A percentile compares a stretch with the other conserved stretches of the same genome.
phyloP scores from a whole-genome alignment of 768 basidiomycete species.

The Auricularia cornea region DNA sequence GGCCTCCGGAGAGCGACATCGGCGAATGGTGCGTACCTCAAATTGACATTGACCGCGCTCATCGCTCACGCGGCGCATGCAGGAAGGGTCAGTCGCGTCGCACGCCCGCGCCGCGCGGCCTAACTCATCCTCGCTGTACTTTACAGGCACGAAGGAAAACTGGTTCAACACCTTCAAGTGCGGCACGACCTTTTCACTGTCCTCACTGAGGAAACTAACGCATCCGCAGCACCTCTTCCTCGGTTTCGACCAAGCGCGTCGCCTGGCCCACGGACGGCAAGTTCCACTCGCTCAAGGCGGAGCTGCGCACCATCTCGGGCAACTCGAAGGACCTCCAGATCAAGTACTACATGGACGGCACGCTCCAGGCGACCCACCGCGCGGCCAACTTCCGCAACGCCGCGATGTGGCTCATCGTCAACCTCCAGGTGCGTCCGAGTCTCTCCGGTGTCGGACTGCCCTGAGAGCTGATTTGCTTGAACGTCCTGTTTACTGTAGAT shows the following conservation, averaged over 20 bases:
- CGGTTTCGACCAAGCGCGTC: conserved; percentile 32
- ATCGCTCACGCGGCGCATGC: no score
- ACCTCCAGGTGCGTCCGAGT: conserved; percentile 27
- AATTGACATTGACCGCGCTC: no score
- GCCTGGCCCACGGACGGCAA: conserved; percentile 36
- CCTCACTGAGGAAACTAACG: no score
- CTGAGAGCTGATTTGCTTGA: no score
- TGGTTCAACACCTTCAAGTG: conserved; percentile 37
- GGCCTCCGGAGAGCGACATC: conserved; percentile 38
- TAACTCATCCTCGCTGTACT: neutral
- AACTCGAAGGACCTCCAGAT: conserved; percentile 32
- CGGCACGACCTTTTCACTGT: no score
- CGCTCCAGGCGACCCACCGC: conserved; percentile 29
- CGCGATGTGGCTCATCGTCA: conserved; percentile 37
- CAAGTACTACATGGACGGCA: conserved; percentile 35
- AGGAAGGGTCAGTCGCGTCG: neutral
- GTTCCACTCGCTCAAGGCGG: conserved; percentile 36
- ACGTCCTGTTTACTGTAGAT: no score
- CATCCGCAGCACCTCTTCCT: conserved; percentile 29
- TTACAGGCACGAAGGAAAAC: conserved; percentile 16
- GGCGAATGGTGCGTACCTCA: conserved; percentile 28
- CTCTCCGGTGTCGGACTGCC: no score
- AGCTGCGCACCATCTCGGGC: conserved; percentile 28
- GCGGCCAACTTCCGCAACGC: conserved; percentile 34
- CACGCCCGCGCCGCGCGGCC: no score